Percentiles rank a stretch among this genome's conserved stretches.
Conservation (phyloP, 306 rosid genomes). For the Castanospermum australe region DNA sequence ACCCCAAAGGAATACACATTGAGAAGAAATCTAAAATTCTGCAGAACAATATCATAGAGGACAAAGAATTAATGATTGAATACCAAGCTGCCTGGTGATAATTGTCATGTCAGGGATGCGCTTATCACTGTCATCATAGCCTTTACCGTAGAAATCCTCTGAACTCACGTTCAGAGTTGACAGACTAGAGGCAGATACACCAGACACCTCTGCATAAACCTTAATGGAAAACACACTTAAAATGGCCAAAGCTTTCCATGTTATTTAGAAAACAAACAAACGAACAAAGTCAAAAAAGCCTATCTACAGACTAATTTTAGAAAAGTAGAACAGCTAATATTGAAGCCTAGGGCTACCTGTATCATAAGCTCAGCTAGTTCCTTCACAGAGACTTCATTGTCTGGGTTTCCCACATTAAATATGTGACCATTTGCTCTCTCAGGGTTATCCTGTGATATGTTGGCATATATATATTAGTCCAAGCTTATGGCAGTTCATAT, state of each 20-base stretch:
- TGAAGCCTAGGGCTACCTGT: constrained; percentile 37
- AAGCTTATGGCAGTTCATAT: neutral
- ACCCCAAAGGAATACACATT: neutral
- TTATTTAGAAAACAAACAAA: neutral
- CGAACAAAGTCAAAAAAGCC: neutral
- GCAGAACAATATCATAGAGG: neutral
- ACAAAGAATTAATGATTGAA: neutral
- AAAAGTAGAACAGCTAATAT: neutral
- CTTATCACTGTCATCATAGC: constrained; percentile 85
- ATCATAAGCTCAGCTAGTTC: constrained; percentile 88
- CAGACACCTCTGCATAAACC: constrained; percentile 77
- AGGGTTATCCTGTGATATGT: constrained; percentile 70
- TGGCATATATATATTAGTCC: constrained; percentile 16
- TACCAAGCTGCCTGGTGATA: constrained; percentile 83
- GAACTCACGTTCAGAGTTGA: constrained; percentile 69
- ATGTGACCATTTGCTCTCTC: constrained; percentile 76
- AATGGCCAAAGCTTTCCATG: neutral
- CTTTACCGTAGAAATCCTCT: constrained; percentile 74
- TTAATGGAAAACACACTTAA: neutral
- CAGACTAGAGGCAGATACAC: constrained; percentile 54
- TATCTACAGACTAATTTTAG: neutral
- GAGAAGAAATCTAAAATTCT: constrained; percentile 2
- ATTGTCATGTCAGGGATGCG: constrained; percentile 89
- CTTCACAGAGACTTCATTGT: constrained; percentile 80
- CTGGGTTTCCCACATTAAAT: constrained; percentile 85